Evolutionary conservation across 2,329 filamentous ascomycete species (phyloP).

Genomic region (Calonectria hongkongensis): DNA sequence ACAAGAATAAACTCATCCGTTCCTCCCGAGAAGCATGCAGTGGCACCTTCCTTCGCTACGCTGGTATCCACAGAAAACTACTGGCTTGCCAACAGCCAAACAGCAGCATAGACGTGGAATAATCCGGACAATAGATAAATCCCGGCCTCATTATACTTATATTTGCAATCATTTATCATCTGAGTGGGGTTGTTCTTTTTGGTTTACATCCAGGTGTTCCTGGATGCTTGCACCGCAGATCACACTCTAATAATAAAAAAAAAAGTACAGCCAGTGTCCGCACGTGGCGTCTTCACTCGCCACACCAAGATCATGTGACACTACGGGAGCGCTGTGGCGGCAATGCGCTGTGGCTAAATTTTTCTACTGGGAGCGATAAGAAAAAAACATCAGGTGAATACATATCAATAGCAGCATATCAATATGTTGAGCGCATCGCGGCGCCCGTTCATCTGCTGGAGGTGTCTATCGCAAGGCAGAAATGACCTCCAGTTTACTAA

Average conservation of each 20-base stretch:
- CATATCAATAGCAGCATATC: constrained; percentile 7
- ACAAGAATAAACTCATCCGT: constrained; percentile 18
- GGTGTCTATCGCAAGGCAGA: constrained; percentile 54
- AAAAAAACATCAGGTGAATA: constrained; percentile 8
- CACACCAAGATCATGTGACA: constrained; percentile 52
- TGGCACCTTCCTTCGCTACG: not conserved
- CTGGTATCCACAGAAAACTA: not conserved
- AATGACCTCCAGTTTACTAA: constrained; percentile 37
- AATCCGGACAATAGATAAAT: not conserved
- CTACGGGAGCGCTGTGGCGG: constrained; percentile 38
- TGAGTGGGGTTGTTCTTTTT: not conserved
- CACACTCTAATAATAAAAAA: not conserved
- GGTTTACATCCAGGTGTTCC: not conserved
- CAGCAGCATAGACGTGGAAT: no score
- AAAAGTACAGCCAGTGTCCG: not conserved
- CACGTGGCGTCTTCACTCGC: constrained; percentile 38
- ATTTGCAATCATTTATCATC: not conserved
- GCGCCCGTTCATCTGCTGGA: constrained; percentile 59
- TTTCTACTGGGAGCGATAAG: constrained; percentile 34
- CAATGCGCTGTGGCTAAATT: constrained; percentile 52
- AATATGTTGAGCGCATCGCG: constrained; percentile 58
- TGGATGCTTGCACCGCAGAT: not conserved
- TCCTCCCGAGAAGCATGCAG: not conserved
- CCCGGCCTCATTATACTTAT: no score
- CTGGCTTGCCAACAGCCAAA: not conserved